A percentile compares a stretch with the other conserved stretches of the same genome.
Evolutionary conservation across 352 stramenopile genomes (phyloP).

Genomic region (Phytophthora fragariaefolia): DNA sequence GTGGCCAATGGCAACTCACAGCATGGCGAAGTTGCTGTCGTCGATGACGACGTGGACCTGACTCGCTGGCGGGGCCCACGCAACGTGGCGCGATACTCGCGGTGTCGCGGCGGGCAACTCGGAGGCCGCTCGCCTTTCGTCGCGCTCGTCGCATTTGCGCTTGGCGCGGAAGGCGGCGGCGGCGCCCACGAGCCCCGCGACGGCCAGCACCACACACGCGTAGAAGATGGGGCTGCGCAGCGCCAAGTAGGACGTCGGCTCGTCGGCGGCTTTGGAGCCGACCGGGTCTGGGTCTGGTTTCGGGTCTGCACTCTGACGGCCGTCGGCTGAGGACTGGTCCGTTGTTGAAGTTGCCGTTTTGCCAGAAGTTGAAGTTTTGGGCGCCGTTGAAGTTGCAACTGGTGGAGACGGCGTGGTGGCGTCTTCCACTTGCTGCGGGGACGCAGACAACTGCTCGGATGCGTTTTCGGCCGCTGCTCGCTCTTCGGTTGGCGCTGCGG

Average conservation of each 20-base stretch:
- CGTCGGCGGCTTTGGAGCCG: background rate
- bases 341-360: slow-evolving; percentile 20
- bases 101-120: slow-evolving; percentile 4
- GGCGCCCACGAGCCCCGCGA: slow-evolving; percentile 25
- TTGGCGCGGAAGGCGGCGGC: slow-evolving; percentile 28
- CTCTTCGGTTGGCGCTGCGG: slow-evolving; percentile 12
- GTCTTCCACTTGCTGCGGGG: slow-evolving; percentile 5
- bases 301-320: background rate
- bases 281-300: slow-evolving; percentile 2
- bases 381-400: background rate
- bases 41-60: slow-evolving; percentile 32
- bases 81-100: background rate
- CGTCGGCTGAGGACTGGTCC: background rate
- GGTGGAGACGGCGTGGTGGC: background rate
- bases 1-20: too few species aligned
- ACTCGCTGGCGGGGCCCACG: slow-evolving; percentile 13
- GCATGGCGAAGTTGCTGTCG: slow-evolving; percentile 24
- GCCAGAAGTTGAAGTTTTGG: background rate
- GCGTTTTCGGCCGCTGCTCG: slow-evolving; percentile 12
- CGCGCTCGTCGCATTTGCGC: slow-evolving; percentile 13
- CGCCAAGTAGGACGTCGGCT: background rate
- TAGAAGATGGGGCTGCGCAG: slow-evolving; percentile 39
- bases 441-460: slow-evolving; percentile 12
- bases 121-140: slow-evolving; percentile 10
- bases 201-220: slow-evolving; percentile 39